phyloP scores from a whole-genome alignment of 2,329 filamentous ascomycete genomes.

The Fusarium temperatum region DNA sequence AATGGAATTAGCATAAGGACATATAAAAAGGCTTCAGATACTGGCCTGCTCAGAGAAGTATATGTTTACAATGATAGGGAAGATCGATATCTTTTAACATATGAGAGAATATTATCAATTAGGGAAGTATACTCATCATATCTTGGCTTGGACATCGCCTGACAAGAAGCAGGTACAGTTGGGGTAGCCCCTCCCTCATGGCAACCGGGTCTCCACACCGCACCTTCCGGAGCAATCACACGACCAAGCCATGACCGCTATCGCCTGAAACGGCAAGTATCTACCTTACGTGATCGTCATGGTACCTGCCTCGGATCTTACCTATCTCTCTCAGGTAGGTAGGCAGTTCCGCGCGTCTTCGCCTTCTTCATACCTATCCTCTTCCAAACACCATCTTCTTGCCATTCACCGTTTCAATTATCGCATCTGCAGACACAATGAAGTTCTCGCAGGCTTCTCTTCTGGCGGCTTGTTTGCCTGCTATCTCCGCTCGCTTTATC shows the following conservation, averaged over 20 bases:
- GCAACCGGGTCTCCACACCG: slow-evolving; percentile 35
- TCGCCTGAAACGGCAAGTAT: slow-evolving; percentile 33
- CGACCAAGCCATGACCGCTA: slow-evolving; percentile 26
- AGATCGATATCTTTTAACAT: no score
- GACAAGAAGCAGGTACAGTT: slow-evolving; percentile 8
- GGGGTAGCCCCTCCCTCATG: neutral
- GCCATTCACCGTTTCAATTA: neutral
- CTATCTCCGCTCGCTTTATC: slow-evolving; percentile 65
- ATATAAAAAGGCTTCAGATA: neutral
- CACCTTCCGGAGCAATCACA: slow-evolving; percentile 30
- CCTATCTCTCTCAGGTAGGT: slow-evolving; percentile 2
- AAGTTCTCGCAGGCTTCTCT: slow-evolving; percentile 63
- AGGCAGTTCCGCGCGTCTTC: slow-evolving; percentile 17
- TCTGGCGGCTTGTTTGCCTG: slow-evolving; percentile 64
- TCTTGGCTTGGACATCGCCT: neutral
- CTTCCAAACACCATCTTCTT: slow-evolving; percentile 10
- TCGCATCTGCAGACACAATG: slow-evolving; percentile 49
- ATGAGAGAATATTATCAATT: neutral
- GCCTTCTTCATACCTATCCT: slow-evolving; percentile 12
- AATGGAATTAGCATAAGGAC: neutral
- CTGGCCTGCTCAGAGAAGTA: neutral
- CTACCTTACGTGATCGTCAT: slow-evolving; percentile 37
- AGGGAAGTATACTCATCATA: neutral
- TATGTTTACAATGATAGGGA: neutral
- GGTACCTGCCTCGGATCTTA: slow-evolving; percentile 29